Evolutionary conservation across 345 rosid genomes (phyloP), one percentile per base, ranked within the genome.

Genomic region (Boechera divaricarpa): DNA sequence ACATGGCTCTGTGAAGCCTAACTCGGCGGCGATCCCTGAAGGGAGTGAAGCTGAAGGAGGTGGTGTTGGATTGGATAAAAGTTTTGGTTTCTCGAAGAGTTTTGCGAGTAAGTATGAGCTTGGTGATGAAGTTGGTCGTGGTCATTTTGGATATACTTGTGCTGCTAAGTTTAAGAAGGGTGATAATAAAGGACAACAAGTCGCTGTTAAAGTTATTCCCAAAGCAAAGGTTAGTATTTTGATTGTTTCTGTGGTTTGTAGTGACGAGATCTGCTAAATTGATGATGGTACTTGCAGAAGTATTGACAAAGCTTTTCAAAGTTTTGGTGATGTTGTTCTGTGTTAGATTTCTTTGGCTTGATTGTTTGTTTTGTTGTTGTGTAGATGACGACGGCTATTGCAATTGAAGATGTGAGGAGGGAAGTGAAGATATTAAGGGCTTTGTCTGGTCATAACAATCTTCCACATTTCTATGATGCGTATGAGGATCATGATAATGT

Each of bases 381-480:
- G 75, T 83, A 95, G 99, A 95, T 95, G 99, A 89, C 94, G 7
- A 95, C 98, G 8, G 96, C 97, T 47, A 95, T 95, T 83, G 96
- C 99, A 6, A 87, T 95, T 77, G 98, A 95, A 81, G 98, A 95
- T 85, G 99, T 95, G 61, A 87, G 99, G 79, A 92, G 98, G 85
- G 99, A 95, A 85, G 99, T 92, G 61, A 95, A 87, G 77, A 87
- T 95, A 74, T 72, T 95, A 75, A 87, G 85, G 79, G 94, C 95
- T 63, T 87, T 95, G 87, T 80, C 91, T 48, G 98, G 99, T 76
- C 98, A 95, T 81, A 69, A 52, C 67, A 91, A 92, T 74, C 78
- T 95, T 36, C 89, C 92, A 39, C 89, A 89, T 64, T 92, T 95
- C 84, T 92, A 91, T 49, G 98, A 95, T 76, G 97, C 98, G 0